Evolutionary conservation across 129 eudicot genomes (phyloP), one percentile per base, ranked within the genome.

Genomic region (Scalesia atractyloides): DNA sequence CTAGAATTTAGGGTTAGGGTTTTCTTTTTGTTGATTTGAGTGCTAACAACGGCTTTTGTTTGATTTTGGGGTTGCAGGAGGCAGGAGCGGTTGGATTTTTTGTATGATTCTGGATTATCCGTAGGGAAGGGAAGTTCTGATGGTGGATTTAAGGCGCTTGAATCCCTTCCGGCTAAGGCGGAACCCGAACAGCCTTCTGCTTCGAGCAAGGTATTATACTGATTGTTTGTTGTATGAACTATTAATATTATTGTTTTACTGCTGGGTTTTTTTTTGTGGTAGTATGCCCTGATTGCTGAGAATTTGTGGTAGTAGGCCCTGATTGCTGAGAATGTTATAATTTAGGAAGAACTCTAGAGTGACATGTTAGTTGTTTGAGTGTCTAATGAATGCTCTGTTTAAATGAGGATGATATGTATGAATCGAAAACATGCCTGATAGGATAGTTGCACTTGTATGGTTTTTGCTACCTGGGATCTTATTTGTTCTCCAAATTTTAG

Each of bases 61-160:
- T n/a, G 18, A 5, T 15, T 10, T 39, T 53, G 2, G 9, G 9
- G 13, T 51, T 78, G 60, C 80, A 92, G 96, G 72, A 87, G 67
- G 79, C 98, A 93, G 73, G 96, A 93, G 78, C 81, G 98, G 52
- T 87, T 90, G 91, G 97, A 93, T 56, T 93, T 93, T 75, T 54
- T 93, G 46, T 93, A 93, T 66, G 97, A 93, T 64, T 93, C 96
- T 2, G 98, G 97, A 62, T 82, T 93, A 33, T 80, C 98, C 0
- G 89, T 86, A 14, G 89, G 98, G 20, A 93, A 89, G 79, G 73
- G 86, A 7, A 78, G 65, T 66, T 82, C 86, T 13, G 87, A 77
- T 53, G 85, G 96, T 47, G 85, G 96, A 26, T 92, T 92, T 66
- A 89, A 84, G 72, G 73, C 87, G 30, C 87, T 89, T 41, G 96